Base-by-base conservation (phyloP, 192 early-diverging fungal genomes). In the Dispira simplex region DNA sequence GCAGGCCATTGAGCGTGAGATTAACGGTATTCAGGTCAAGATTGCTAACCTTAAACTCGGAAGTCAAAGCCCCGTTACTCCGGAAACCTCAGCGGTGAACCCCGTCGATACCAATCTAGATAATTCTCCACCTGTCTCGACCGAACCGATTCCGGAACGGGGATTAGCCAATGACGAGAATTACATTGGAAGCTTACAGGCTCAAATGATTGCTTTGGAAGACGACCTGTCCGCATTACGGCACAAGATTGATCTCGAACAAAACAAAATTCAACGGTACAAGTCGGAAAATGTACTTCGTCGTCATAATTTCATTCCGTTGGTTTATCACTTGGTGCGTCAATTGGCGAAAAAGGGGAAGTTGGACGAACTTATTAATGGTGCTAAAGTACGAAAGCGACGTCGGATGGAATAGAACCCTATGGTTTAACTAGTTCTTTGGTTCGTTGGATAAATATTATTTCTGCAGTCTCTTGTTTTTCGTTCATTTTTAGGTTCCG, bases 291-390 rank as follows among this genome's bases (percentile, higher is more conserved):
- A 90, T 60, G 70, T 75, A 46, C 64, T 88, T 49, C 68, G 88
- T 18, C 79, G 82, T 51, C 88, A 88, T 51, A 90, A 90, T 66
- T 90, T 87, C 64, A 83, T 90, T 49, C 88, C 86, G 4, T 57
- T 88, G 39, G 79, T 86, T 18, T 87, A 87, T 64, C 77, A 86
- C 56, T 65, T 90, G 16, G 46, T 84, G 28, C 72, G 78, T 14
- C 77, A 71, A n/a, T 68, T 89, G 67, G 83, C 83, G 8, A 64
- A 77, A 46, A 76, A 78, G 60, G 75, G 76, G 11, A 65, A 75
- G 47, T 62, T 89, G 63, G 67, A 68, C 2, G 65, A 65, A 1
- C 68, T 81, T 13, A 71, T 83, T 3, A 74, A 78, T 27, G 72
- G 75, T 20, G 84, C 83, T 0, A 56, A 56, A 28, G 1, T 14